Evolutionary conservation across 805 yeast species (phyloP), one percentile per base, ranked within the genome.

Genomic region (Metschnikowia picachoensis): DNA sequence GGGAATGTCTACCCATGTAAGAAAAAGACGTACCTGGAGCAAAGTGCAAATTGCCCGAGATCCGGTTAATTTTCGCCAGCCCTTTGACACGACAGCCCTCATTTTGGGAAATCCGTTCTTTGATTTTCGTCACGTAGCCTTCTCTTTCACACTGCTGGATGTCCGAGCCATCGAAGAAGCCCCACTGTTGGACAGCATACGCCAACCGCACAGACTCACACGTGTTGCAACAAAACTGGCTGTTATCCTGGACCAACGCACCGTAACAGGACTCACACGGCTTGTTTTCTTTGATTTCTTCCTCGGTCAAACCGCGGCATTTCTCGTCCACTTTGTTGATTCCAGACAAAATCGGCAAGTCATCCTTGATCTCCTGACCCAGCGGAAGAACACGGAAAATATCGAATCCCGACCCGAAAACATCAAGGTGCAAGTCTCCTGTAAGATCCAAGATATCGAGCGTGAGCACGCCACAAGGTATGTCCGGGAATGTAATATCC

Each of bases 51-150:
- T 88, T 86, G 39, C 99, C 99, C 17, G 85, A 83, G 37, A 94
- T 85, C 67, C 95, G 80, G 66, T 87, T 87, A 60, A 94, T 80
- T 55, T 79, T 72, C 7, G 95, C 84, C 17, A 77, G 73, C 29
- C 99, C 99, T 51, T 77, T 76, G 35, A 94, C 74, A 53, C 95
- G 77, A 67, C 99, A 94, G 27, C 99, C 99, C 67, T 92, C 96
- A 43, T 62, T 62, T 42, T 55, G 49, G 47, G 73, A 61, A 43
- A 87, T 68, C 57, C 84, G 76, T 13, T 73, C 76, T 41, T 71
- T 74, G 43, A 91, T 65, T 36, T 68, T 72, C n/a, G 70, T 59
- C 27, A 88, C 95, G 63, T 87, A 90, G 7, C 96, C 94, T 64
- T 89, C 96, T 12, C 70, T 72, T 61, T 88, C 96, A 76, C 99